Base-by-base conservation (phyloP, 805 yeast species). In the Blastobotrys parvus region DNA sequence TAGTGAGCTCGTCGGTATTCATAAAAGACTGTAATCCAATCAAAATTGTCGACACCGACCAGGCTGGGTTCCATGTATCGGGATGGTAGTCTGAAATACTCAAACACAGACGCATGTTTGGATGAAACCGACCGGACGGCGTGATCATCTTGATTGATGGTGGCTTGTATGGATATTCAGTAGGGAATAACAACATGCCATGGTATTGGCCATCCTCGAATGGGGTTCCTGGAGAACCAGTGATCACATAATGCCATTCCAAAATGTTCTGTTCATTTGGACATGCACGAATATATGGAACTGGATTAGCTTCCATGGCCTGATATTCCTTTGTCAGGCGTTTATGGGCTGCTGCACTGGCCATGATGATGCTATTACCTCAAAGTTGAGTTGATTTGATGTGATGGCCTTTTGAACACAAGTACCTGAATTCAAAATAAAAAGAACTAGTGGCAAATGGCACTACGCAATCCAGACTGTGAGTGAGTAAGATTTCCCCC, bases 21-120 rank as follows among this genome's bases (percentile, higher is more conserved):
- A 89, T 89, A 57, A 89, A 89, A 58, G 95, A 84, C 51, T 89
- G 67, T 27, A 89, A 66, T 0, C 97, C 97, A 10, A 80, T 84
- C 52, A 89, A 69, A 17, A 89, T 89, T 0, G 97, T 88, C 25
- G 86, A 70, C 20, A 89, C 96, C 35, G 88, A 78, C 97, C 97
- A 89, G 4, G 94, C 86, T 1, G 97, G 97, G 61, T 89, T 88
- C 97, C 97, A 89, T 1, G 82, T 68, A 59, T 88, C 92, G 3
- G 95, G 96, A 55, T 89, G 97, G 62, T 77, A 89, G 64, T 89
- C 97, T 56, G 94, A 81, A 82, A 89, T 88, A 13, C 89, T 79
- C 39, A 89, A 67, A 64, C 97, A 89, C 23, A 89, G 70, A 39
- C 95, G 68, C 3, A 87, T 78, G 59, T 85, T 85, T 44, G 87